Evolutionary conservation across 495 filamentous ascomycete genomes (phyloP), one percentile per base, ranked within the genome.

Genomic region (Xylaria curta): DNA sequence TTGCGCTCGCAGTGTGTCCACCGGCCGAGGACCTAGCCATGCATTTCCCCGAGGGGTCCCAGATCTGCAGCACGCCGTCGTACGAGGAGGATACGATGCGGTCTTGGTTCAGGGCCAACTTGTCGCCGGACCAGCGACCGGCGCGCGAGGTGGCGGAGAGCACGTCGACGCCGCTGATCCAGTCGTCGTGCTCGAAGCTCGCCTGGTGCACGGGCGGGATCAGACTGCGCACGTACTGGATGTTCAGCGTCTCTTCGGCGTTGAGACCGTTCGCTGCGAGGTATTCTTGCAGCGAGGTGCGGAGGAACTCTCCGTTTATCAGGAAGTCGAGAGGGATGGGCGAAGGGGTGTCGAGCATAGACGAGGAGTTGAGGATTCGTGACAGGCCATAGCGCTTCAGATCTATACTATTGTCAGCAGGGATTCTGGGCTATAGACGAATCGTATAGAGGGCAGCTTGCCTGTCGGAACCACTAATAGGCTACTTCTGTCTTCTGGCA

Each of bases 251-350:
- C 10, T 91, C 91, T 83, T 99, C 96, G 38, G 94, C 86, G 51
- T 93, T 97, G 69, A 97, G 90, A 53, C 95, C 96, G 82, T 96
- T 91, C 72, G 87, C 83, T 28, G 89, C 90, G 63, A 99, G 89
- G 82, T 96, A 97, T 76, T 97, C 90, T 76, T 97, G 94, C 73
- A 99, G 87, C 42, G 91, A 93, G 33, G 93, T 92, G 51, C 93
- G 91, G 33, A 99, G 88, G 81, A 97, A 97, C 73, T 91, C 89
- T 75, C 97, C 96, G 76, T 95, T 93, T 81, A 97, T 89, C 72
- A 99, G 87, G 85, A 99, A 98, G 80, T 99, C 97, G 83, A 99
- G 94, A 36, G 96, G 96, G 47, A 97, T 89, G 17, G 95, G 92
- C 54, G 90, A 87, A 53, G 90, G 84, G 42, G 90, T 92, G 71